phyloP scores from a whole-genome alignment of 2,329 filamentous ascomycete genomes.

The Scedosporium boydii region DNA sequence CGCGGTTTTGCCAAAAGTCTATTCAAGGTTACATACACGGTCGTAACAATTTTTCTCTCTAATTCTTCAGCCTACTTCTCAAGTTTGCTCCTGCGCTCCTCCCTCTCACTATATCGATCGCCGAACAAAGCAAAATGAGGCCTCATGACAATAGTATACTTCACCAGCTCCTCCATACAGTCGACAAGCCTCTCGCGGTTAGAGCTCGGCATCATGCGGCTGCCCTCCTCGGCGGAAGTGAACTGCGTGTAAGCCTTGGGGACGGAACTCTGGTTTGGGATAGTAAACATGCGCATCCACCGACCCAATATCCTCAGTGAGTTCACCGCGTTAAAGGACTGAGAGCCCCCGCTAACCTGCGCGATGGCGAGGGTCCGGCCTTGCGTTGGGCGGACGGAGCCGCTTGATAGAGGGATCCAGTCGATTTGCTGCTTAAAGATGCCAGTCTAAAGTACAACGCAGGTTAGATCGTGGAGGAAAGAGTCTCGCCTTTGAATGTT shows the following conservation, averaged over 20 bases:
- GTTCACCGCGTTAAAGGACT: conserved; percentile 60
- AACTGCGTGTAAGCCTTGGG: conserved; percentile 57
- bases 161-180: conserved; percentile 63
- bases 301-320: conserved; percentile 54
- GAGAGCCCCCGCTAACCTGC: conserved; percentile 54
- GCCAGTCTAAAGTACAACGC: conserved; percentile 32
- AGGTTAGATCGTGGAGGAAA: neutral
- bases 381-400: conserved; percentile 55
- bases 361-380: conserved; percentile 53
- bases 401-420: conserved; percentile 55
- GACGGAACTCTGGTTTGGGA: conserved; percentile 56
- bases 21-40: too few species aligned
- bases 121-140: conserved; percentile 50
- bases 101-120: conserved; percentile 53
- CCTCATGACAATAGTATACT: conserved; percentile 57
- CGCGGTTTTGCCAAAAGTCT: too few species aligned
- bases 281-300: conserved; percentile 62
- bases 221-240: conserved; percentile 34
- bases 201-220: conserved; percentile 41
- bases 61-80: conserved; percentile 1
- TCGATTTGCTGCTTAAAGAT: conserved; percentile 65
- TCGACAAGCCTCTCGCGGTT: conserved; percentile 54
- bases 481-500: neutral
- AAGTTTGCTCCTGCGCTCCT: conserved; percentile 22
- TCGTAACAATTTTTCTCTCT: neutral